Conservation (phyloP, 2,329 filamentous ascomycete genomes). For the Bipolaris sorokiniana region DNA sequence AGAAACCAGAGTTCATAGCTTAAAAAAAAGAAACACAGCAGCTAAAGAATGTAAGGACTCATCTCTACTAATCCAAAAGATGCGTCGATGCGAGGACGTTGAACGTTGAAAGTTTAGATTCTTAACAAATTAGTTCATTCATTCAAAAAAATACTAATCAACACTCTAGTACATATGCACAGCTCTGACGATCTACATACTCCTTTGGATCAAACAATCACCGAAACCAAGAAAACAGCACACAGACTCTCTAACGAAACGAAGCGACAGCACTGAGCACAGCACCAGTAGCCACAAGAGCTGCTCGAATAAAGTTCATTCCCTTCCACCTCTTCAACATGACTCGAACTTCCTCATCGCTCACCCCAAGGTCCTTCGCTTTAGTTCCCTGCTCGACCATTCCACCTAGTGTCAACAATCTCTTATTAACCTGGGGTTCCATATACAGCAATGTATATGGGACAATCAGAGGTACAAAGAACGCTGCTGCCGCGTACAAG, state of each 20-base stretch:
- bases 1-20: too few species aligned
- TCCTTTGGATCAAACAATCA: too few species aligned
- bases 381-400: constrained; percentile 6
- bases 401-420: background rate
- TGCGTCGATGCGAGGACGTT: too few species aligned
- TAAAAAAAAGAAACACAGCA: too few species aligned
- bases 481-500: constrained; percentile 1
- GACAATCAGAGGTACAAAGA: constrained; percentile 2
- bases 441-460: constrained; percentile 9
- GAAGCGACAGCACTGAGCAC: constrained; percentile 2
- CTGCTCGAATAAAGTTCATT: constrained; percentile 9
- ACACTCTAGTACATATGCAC: too few species aligned
- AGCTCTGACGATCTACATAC: too few species aligned
- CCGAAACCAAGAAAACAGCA: background rate
- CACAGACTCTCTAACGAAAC: background rate
- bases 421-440: constrained; percentile 7
- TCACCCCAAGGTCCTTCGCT: background rate
- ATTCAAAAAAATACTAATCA: too few species aligned
- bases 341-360: background rate
- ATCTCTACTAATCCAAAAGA: too few species aligned
- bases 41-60: too few species aligned
- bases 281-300: constrained; percentile 1
- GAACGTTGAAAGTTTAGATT: too few species aligned
- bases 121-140: too few species aligned
- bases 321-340: constrained; percentile 7